Conservation (phyloP, 2,329 filamentous ascomycete genomes). For the Cladosporium colombiae region DNA sequence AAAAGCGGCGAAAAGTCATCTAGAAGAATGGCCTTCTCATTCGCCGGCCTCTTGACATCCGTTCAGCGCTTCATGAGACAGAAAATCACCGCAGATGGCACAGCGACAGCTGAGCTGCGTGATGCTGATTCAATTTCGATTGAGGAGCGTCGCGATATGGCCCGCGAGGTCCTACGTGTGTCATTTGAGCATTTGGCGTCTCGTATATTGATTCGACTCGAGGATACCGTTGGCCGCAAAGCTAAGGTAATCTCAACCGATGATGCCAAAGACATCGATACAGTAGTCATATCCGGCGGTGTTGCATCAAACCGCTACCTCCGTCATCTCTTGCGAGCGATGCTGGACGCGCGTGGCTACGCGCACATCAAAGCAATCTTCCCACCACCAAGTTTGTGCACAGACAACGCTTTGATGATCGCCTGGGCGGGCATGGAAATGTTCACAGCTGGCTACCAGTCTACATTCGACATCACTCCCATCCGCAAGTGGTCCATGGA, state of each 20-base stretch:
- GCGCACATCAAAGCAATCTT: slow-evolving; percentile 63
- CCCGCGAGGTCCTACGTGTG: slow-evolving; percentile 71
- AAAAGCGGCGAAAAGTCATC: slow-evolving; percentile 40
- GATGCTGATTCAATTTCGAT: slow-evolving; percentile 47
- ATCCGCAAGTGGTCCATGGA: slow-evolving; percentile 76
- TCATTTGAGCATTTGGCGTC: slow-evolving; percentile 85
- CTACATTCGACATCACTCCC: slow-evolving; percentile 60
- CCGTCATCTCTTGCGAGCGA: slow-evolving; percentile 59
- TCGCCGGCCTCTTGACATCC: slow-evolving; percentile 68
- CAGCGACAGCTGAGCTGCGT: slow-evolving; percentile 36
- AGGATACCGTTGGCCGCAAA: background rate
- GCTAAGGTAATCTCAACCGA: background rate
- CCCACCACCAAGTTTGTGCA: slow-evolving; percentile 78
- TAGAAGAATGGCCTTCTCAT: slow-evolving; percentile 66
- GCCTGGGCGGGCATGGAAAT: slow-evolving; percentile 93
- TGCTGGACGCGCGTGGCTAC: slow-evolving; percentile 68
- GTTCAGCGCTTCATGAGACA: slow-evolving; percentile 59
- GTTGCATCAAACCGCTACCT: slow-evolving; percentile 86
- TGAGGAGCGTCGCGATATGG: slow-evolving; percentile 68
- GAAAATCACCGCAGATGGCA: slow-evolving; percentile 28
- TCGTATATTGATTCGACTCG: slow-evolving; percentile 62
- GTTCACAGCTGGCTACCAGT: slow-evolving; percentile 75
- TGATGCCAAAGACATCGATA: slow-evolving; percentile 39
- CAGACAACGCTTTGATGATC: slow-evolving; percentile 97
- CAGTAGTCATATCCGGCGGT: slow-evolving; percentile 83